phyloP scores from a whole-genome alignment of 2,329 filamentous ascomycete species.

The Nigrospora oryzae region DNA sequence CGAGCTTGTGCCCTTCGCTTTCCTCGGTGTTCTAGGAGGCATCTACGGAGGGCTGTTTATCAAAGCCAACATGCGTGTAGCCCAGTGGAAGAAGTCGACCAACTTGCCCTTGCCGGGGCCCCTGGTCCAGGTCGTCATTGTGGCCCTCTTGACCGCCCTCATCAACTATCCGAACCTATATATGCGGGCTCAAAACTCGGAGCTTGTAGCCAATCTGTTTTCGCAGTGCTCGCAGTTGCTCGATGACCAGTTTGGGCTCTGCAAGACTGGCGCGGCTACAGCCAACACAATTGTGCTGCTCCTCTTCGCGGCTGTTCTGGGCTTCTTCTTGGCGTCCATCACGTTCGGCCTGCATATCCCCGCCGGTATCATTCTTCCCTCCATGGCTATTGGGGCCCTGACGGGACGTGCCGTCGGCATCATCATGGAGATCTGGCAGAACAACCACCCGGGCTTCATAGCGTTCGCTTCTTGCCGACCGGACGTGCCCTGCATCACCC shows the following conservation, averaged over 20 bases:
- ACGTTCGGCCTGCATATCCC: conserved; percentile 94
- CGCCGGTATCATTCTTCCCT: conserved; percentile 90
- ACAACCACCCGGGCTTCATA: conserved; percentile 67
- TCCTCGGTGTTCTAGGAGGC: conserved; percentile 85
- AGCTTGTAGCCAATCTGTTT: conserved; percentile 87
- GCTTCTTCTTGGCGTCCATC: conserved; percentile 75
- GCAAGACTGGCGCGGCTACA: conserved; percentile 77
- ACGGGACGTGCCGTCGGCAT: conserved; percentile 86
- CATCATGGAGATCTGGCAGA: conserved; percentile 80
- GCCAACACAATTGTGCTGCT: conserved; percentile 76
- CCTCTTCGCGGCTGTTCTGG: conserved; percentile 71
- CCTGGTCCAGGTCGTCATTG: conserved; percentile 68
- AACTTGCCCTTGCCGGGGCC: conserved; percentile 60
- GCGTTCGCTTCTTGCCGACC: conserved; percentile 75
- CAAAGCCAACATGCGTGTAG: conserved; percentile 82
- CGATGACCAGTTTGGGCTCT: conserved; percentile 84
- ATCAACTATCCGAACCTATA: conserved; percentile 96
- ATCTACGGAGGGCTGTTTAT: conserved; percentile 93
- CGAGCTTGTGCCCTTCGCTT: conserved; percentile 78
- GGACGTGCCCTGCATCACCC: conserved; percentile 80
- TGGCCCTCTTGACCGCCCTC: conserved; percentile 74
- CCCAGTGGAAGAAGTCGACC: conserved; percentile 65
- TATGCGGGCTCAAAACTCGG: conserved; percentile 86
- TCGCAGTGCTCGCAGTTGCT: conserved; percentile 76
- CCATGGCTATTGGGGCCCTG: conserved; percentile 90